phyloP scores from a whole-genome alignment of 1,284 basidiomycete species.

The Austroboletus novae-zelandiae region DNA sequence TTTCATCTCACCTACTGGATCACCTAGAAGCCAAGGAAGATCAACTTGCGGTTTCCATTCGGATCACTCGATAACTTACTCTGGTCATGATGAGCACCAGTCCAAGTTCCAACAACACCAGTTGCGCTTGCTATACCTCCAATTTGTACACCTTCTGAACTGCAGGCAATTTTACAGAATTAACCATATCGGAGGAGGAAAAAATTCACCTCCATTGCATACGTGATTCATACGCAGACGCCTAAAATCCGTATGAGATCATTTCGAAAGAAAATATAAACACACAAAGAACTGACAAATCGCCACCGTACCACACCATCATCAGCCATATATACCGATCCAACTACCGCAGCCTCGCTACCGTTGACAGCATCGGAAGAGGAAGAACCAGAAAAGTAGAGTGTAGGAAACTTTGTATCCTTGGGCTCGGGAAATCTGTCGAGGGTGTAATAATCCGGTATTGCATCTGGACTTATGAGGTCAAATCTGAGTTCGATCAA shows the following conservation, averaged over 20 bases:
- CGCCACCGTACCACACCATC: slow-evolving; percentile 60
- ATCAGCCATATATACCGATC: slow-evolving; percentile 51
- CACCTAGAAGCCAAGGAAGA: slow-evolving; percentile 38
- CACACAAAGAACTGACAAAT: slow-evolving; percentile 53
- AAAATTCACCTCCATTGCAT: slow-evolving; percentile 54
- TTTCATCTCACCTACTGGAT: slow-evolving; percentile 52
- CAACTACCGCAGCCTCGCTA: slow-evolving; percentile 49
- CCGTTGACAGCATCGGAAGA: slow-evolving; percentile 43
- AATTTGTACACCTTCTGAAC: slow-evolving; percentile 63
- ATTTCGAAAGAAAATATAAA: background rate
- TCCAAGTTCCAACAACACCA: slow-evolving; percentile 66
- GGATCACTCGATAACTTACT: slow-evolving; percentile 34
- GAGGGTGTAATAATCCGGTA: slow-evolving; percentile 28
- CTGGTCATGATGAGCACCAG: slow-evolving; percentile 54
- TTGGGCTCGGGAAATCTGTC: slow-evolving; percentile 23
- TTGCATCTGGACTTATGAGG: slow-evolving; percentile 36
- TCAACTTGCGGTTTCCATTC: background rate
- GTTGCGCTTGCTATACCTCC: slow-evolving; percentile 59
- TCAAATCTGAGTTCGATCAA: slow-evolving; percentile 57
- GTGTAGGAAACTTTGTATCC: slow-evolving; percentile 40
- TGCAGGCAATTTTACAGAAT: slow-evolving; percentile 23
- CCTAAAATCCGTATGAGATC: slow-evolving; percentile 33
- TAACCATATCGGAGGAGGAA: background rate
- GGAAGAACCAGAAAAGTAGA: slow-evolving; percentile 55
- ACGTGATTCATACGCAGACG: slow-evolving; percentile 45